Percentiles rank a stretch among this genome's conserved stretches.
These are phyloP conservation scores for Coemansia sp. DNA, from an alignment of 192 early-diverging fungal species.

Conservation along the genomic window DNA sequence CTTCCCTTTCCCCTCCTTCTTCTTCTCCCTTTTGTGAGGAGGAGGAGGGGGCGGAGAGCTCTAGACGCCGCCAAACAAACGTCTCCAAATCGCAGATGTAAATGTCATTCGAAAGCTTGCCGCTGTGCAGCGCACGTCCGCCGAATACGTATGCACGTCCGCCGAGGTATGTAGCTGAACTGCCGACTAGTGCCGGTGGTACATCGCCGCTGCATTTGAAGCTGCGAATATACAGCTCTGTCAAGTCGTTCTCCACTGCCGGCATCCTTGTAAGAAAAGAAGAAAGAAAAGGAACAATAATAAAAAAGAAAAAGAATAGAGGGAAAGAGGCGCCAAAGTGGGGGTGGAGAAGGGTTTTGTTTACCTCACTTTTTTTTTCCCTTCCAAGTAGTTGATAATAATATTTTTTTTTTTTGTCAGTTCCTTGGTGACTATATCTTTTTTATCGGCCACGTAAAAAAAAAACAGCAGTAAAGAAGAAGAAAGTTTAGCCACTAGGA, in stretches of 20 bases:
- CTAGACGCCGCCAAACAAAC: slow-evolving; percentile 65
- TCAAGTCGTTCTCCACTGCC: slow-evolving; percentile 43
- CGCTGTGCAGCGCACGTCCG: slow-evolving; percentile 66
- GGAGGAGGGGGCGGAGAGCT: background rate
- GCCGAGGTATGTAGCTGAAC: slow-evolving; percentile 64
- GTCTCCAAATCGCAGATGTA: slow-evolving; percentile 67
- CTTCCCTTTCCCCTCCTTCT: background rate
- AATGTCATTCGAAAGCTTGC: slow-evolving; percentile 72
- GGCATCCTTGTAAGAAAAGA: slow-evolving; percentile 27
- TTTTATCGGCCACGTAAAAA: too few species aligned
- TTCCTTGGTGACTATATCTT: too few species aligned
- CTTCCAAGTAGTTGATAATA: too few species aligned
- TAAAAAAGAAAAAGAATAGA: slow-evolving; percentile 8
- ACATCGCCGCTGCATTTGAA: slow-evolving; percentile 67
- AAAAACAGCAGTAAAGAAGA: background rate
- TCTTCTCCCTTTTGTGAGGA: too few species aligned
- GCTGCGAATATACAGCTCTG: slow-evolving; percentile 56
- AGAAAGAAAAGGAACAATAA: background rate
- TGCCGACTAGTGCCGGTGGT: slow-evolving; percentile 73
- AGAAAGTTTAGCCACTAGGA: background rate
- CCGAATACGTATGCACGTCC: slow-evolving; percentile 71
- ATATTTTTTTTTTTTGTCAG: too few species aligned
- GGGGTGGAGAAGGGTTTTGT: too few species aligned
- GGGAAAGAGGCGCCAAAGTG: background rate
- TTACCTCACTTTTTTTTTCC: too few species aligned